Conservation (phyloP, 2,329 filamentous ascomycete species). For the Diaporthe longicolla region DNA sequence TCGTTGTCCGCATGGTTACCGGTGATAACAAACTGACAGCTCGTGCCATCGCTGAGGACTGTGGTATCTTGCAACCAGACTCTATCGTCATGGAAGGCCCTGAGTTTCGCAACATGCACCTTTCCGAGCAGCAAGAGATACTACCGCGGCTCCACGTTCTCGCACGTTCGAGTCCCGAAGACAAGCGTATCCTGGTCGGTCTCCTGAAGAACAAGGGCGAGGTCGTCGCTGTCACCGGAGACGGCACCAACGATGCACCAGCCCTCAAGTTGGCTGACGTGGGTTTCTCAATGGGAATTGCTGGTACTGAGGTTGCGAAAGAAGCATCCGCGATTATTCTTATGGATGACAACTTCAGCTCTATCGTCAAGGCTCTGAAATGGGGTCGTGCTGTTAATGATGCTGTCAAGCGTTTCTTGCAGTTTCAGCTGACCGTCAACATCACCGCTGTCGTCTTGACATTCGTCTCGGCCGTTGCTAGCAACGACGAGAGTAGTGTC, state of each 20-base stretch:
- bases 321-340: slow-evolving; percentile 88
- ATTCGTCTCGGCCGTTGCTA: slow-evolving; percentile 88
- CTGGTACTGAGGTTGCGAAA: slow-evolving; percentile 87
- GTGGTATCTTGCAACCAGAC: slow-evolving; percentile 78
- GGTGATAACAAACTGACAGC: slow-evolving; percentile 87
- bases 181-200: slow-evolving; percentile 81
- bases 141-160: slow-evolving; percentile 80
- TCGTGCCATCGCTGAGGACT: slow-evolving; percentile 83
- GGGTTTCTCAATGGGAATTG: slow-evolving; percentile 88
- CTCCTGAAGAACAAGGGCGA: slow-evolving; percentile 80
- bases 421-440: slow-evolving; percentile 89
- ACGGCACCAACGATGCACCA: slow-evolving; percentile 87
- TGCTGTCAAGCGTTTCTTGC: slow-evolving; percentile 82
- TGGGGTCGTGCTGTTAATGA: slow-evolving; percentile 86
- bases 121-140: slow-evolving; percentile 74
- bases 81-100: slow-evolving; percentile 85
- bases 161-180: slow-evolving; percentile 81
- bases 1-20: slow-evolving; percentile 88
- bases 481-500: slow-evolving; percentile 77
- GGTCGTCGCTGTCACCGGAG: slow-evolving; percentile 86
- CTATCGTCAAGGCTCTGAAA: slow-evolving; percentile 86
- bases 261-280: slow-evolving; percentile 86
- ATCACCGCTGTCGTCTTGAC: slow-evolving; percentile 90
- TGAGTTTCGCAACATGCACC: slow-evolving; percentile 80
- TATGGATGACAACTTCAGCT: slow-evolving; percentile 90